phyloP scores from a whole-genome alignment of 306 rosid genomes.

The Quercus engelmannii region DNA sequence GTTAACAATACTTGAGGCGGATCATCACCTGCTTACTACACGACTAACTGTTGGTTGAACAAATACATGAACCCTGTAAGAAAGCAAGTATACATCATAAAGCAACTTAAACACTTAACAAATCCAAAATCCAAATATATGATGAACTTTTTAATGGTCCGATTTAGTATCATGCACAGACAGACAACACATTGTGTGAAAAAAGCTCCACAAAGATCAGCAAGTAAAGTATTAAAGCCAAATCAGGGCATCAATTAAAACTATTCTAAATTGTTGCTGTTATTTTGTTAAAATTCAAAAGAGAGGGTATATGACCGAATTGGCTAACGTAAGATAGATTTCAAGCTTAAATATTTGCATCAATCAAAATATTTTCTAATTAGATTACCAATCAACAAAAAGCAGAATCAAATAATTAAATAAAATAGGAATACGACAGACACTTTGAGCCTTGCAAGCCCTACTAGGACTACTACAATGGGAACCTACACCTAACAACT shows the following conservation, averaged over 20 bases:
- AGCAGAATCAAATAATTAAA: background rate
- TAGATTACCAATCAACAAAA: background rate
- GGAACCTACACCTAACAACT: background rate
- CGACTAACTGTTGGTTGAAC: slow-evolving; percentile 88
- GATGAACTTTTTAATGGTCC: background rate
- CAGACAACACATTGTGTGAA: background rate
- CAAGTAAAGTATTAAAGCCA: background rate
- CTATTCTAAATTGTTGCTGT: background rate
- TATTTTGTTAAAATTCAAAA: background rate
- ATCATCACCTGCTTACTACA: slow-evolving; percentile 76
- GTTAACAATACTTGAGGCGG: background rate
- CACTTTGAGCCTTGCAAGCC: background rate
- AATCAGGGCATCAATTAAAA: background rate
- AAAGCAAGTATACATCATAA: slow-evolving; percentile 13
- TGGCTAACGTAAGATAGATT: background rate
- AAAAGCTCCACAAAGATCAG: background rate
- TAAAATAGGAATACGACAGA: background rate
- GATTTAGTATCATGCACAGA: background rate
- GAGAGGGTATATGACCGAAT: background rate
- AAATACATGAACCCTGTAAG: slow-evolving; percentile 87
- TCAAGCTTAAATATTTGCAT: background rate
- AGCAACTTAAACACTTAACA: slow-evolving; percentile 13
- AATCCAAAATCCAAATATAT: slow-evolving; percentile 13
- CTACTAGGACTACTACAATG: background rate
- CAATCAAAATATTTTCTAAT: background rate